Base-by-base conservation (phyloP, 1,284 basidiomycete species). In the Sporisorium scitamineum region DNA sequence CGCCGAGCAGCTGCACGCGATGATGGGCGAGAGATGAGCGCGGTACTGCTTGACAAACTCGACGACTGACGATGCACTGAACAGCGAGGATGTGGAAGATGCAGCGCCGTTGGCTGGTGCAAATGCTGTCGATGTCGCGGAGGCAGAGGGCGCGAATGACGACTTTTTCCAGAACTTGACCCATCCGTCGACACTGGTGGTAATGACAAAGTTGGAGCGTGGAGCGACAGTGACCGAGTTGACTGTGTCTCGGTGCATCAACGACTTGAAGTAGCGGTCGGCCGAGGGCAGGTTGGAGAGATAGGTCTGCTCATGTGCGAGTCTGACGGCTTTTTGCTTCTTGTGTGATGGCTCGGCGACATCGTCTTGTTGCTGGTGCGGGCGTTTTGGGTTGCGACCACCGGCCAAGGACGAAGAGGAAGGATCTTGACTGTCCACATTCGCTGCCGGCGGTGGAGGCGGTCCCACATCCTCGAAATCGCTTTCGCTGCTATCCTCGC, bases 81-180 rank as follows among this genome's bases (percentile, higher is more conserved):
- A 65, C 32, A 61, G 31, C 11, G 62, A 62, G 1, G 59, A 45
- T 10, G 54, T 27, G 41, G 69, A 61, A 9, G 24, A 31, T 5
- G 55, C n/a, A 9, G 39, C 8, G 24, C 22, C 41, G 10, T 27
- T 52, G 0, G 20, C 5, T 5, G 53, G 13, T 13, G 27, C 37
- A 0, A 54, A 18, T 29, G 65, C 39, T 20, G 60, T 94, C 92
- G 87, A 97, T 95, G 69, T 95, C 93, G 81, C 95, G 95, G 86
- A 96, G 94, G 80, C 95, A 93, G 8, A 32, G 10, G 70, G 58
- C 2, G 94, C 94, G 6, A 88, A 86, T 14, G 95, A 92, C 87
- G 97, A 94, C 87, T 99, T 99, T 88, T 97, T 98, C 97, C 97
- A 99, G 29, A 99, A 88, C 86, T 99, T 99, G 80, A 99, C 87